Base-by-base conservation (phyloP, 2,329 filamentous ascomycete genomes). In the Paecilomyces fulvus region DNA sequence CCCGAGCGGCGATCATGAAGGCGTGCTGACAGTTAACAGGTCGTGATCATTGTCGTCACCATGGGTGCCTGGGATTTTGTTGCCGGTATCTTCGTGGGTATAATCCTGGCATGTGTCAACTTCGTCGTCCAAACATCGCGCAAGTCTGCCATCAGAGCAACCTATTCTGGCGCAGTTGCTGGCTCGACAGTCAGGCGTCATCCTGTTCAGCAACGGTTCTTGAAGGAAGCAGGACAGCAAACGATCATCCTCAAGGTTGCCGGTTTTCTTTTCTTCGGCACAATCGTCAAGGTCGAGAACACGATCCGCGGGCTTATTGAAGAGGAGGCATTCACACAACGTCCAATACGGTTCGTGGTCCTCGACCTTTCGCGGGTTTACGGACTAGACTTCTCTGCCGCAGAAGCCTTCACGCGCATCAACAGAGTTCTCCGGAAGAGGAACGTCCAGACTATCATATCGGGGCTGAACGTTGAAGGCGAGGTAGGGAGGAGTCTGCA, bases 61-160 rank as follows among this genome's bases (percentile, higher is more conserved):
- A 99, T 99, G 94, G 94, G 94, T 1, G 85, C 91, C 9, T 92
- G 95, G 74, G 94, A 99, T 72, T 99, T 99, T 68, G 94, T 99
- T 3, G 84, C 91, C 28, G 94, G 94, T 20, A 96, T 99, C 49
- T 85, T 94, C 10, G 83, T 96, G 30, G 94, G 94, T 3, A 95
- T 99, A 55, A 80, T 95, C 1, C 79, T 99, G 49, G 94, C 94
- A 0, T 97, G 95, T 67, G 82, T 95, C 23, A 92, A 90, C 50
- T 88, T 95, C 60, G 90, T 96, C 28, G 86, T 96, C 25, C 92
- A 97, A 70, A 92, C 91, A 9, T 96, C 94, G 1, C 84, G 88
- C 55, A 88, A 95, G 30, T 91, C 92, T 1, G 91, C 94, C 14
- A 89, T 99, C 51, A 83, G 92, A 52, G 90, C 89, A 5, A 89